phyloP scores from a whole-genome alignment of 176 grass and related monocot genomes.

The Oryza glumipatula region DNA sequence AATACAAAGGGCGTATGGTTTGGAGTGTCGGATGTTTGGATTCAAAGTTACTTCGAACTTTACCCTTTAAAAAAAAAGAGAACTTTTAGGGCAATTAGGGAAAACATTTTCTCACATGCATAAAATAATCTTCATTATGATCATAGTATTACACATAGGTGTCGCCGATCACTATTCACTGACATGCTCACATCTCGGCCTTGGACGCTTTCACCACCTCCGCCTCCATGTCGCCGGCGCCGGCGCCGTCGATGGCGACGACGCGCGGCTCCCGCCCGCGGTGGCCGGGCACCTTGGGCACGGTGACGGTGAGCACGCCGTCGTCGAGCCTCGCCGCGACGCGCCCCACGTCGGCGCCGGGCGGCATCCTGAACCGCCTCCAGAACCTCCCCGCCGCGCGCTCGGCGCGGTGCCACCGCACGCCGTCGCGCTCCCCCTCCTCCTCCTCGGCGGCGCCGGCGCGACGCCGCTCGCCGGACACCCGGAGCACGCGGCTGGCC shows the following conservation, averaged over 20 bases:
- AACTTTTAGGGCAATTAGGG: no score
- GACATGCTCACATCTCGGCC: conserved; percentile 22
- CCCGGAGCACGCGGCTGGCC: conserved; percentile 44
- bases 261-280: conserved; percentile 37
- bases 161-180: not conserved
- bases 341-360: conserved; percentile 26
- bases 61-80: no score
- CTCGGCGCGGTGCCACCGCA: conserved; percentile 64
- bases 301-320: conserved; percentile 50
- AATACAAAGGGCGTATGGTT: no score
- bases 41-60: no score
- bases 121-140: no score
- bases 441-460: conserved; percentile 2
- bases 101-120: no score
- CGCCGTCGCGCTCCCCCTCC: conserved; percentile 41
- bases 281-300: conserved; percentile 45
- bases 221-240: not conserved
- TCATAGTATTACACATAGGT: not conserved
- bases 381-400: conserved; percentile 51
- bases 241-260: conserved; percentile 37
- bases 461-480: conserved; percentile 55
- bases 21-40: no score
- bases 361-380: conserved; percentile 51
- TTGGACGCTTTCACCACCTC: conserved; percentile 49
- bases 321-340: conserved; percentile 22